A percentile compares a stretch with the other conserved stretches of the same genome.
phyloP scores from a whole-genome alignment of 495 filamentous ascomycete genomes.

The Sporormia fimetaria region DNA sequence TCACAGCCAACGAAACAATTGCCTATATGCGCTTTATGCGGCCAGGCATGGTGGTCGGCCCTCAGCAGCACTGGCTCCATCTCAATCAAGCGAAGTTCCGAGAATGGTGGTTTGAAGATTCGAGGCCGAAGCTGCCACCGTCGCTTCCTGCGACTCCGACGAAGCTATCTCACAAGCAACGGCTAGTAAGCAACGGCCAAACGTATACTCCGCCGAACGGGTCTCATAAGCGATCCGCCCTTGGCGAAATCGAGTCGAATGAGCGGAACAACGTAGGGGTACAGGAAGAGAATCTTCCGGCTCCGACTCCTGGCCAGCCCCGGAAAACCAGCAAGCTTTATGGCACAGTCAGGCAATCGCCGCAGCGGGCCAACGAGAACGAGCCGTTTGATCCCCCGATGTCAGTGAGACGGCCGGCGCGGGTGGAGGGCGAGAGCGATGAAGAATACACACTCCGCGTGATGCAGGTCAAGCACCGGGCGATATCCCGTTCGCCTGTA shows the following conservation, averaged over 20 bases:
- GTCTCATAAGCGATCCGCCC: constrained; percentile 63
- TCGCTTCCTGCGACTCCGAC: constrained; percentile 68
- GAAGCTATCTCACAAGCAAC: constrained; percentile 45
- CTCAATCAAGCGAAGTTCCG: constrained; percentile 93
- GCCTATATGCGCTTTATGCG: constrained; percentile 99
- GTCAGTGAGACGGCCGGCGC: no score
- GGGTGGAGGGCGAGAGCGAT: constrained; percentile 53
- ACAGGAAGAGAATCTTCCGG: constrained; percentile 72
- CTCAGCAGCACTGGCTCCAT: constrained; percentile 99
- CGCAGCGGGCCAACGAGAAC: constrained; percentile 35
- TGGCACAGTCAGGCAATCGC: constrained; percentile 30
- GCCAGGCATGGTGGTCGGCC: constrained; percentile 96
- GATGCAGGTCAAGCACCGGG: constrained; percentile 47
- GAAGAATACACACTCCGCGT: constrained; percentile 66
- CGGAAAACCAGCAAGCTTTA: constrained; percentile 68
- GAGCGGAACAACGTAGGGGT: constrained; percentile 39
- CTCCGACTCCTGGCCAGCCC: constrained; percentile 91
- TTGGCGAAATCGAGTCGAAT: constrained; percentile 83
- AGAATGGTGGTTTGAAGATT: constrained; percentile 96
- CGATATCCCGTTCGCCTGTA: constrained; percentile 34
- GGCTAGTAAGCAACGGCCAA: constrained; percentile 46
- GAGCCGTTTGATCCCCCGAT: constrained; percentile 32
- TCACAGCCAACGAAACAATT: constrained; percentile 96
- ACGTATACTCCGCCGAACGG: constrained; percentile 75
- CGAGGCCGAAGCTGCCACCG: constrained; percentile 51